These are phyloP conservation scores for Butyriboletus loyo DNA, from an alignment of 768 basidiomycete species.

Conservation along the genomic window DNA sequence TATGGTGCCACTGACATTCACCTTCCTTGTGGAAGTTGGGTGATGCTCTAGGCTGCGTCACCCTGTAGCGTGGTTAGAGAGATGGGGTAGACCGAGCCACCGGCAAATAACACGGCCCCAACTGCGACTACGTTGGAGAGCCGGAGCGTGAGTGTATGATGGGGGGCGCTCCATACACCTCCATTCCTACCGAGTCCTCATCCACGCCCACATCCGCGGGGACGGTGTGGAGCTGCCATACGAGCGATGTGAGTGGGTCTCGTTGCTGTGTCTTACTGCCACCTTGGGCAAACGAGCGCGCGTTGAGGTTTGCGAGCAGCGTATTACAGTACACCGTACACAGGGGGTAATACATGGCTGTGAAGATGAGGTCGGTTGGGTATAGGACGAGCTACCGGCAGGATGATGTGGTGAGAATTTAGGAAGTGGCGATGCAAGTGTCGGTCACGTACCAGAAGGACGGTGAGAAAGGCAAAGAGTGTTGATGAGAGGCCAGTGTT, in stretches of 20 bases:
- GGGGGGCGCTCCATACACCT: background rate
- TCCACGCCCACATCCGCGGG: background rate
- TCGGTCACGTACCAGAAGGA: constrained; percentile 16
- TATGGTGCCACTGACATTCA: constrained; percentile 3
- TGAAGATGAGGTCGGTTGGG: constrained; percentile 22
- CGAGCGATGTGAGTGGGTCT: background rate
- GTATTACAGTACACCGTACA: constrained; percentile 35
- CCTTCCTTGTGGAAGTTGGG: constrained; percentile 2
- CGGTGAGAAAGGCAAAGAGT: constrained; percentile 19
- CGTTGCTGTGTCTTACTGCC: background rate
- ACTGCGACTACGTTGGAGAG: background rate
- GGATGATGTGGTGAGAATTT: background rate
- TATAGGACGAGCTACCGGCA: constrained; percentile 23
- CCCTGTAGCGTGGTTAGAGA: background rate
- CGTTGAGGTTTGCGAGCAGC: constrained; percentile 32
- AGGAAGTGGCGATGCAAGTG: background rate
- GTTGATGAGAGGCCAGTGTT: constrained; percentile 25
- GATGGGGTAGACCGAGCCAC: background rate
- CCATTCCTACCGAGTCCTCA: background rate
- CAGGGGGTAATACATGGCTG: constrained; percentile 29
- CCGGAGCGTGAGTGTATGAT: background rate
- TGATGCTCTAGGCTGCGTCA: background rate
- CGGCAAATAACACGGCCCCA: too few relatives aligned
- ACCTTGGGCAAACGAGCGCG: constrained; percentile 16
- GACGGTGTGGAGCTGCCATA: background rate